A percentile compares a stretch with the other conserved stretches of the same genome.
phyloP scores from a whole-genome alignment of 2,329 filamentous ascomycete species.

The Fusarium neocosmosporiellum region DNA sequence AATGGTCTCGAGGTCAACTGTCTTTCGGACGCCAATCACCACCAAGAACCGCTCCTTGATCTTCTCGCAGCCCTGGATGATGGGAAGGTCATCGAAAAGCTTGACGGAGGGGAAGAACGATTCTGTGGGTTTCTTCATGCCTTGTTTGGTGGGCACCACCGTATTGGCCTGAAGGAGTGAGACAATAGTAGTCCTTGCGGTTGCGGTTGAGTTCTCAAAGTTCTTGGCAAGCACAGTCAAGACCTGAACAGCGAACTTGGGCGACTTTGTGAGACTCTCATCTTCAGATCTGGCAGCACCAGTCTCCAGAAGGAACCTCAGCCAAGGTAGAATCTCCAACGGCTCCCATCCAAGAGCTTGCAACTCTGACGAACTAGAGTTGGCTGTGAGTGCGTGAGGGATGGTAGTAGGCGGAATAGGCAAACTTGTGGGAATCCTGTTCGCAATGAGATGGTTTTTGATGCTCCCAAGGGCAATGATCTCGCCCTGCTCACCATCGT shows the following conservation, averaged over 20 bases:
- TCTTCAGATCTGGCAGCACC: slow-evolving; percentile 68
- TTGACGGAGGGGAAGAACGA: slow-evolving; percentile 95
- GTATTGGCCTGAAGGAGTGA: slow-evolving; percentile 74
- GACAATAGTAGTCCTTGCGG: slow-evolving; percentile 73
- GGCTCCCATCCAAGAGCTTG: slow-evolving; percentile 88
- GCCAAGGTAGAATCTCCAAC: slow-evolving; percentile 86
- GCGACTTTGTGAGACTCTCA: slow-evolving; percentile 76
- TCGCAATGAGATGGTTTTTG: slow-evolving; percentile 78
- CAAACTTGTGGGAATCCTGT: slow-evolving; percentile 82
- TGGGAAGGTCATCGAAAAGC: slow-evolving; percentile 92
- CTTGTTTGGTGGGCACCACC: slow-evolving; percentile 89
- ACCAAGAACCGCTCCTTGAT: slow-evolving; percentile 92
- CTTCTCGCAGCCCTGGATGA: slow-evolving; percentile 78
- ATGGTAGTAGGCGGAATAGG: slow-evolving; percentile 86
- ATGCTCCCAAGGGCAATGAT: slow-evolving; percentile 84
- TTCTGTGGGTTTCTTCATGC: slow-evolving; percentile 87
- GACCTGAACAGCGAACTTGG: slow-evolving; percentile 81
- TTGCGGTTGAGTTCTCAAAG: slow-evolving; percentile 82
- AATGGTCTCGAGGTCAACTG: slow-evolving; percentile 92
- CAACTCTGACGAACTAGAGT: slow-evolving; percentile 74
- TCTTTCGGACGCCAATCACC: slow-evolving; percentile 91
- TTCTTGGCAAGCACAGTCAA: slow-evolving; percentile 86
- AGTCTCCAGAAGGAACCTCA: slow-evolving; percentile 81
- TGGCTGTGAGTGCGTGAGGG: slow-evolving; percentile 83
- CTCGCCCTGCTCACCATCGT: slow-evolving; percentile 70